Base-by-base conservation (phyloP, 441 rosid species). In the Monsonia emarginata region DNA sequence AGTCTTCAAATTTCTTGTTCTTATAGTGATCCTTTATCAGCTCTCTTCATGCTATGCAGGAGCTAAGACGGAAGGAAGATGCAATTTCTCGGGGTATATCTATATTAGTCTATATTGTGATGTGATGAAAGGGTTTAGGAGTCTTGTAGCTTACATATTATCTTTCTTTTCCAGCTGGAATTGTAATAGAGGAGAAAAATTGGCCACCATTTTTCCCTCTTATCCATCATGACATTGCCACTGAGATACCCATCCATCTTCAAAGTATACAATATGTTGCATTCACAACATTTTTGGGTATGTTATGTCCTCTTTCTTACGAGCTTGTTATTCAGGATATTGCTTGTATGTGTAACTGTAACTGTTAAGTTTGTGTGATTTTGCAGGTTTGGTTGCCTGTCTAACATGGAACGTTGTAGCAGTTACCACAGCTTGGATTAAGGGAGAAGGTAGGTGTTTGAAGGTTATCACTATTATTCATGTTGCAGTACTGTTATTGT, bases 371-470 rank as follows among this genome's bases (percentile, higher is more conserved):
- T 61, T 63, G 26, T 50, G 11, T 80, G 70, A 63, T 14, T 48
- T 66, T 48, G 10, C 88, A 95, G 99, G 98, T 30, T 78, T 95
- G 80, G 30, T 84, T 75, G 65, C 68, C 13, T 91, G 98, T 75
- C 95, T 95, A 44, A 66, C 81, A 65, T 95, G 99, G 99, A 95
- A 95, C 76, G 63, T 95, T 72, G 78, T 95, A 63, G 99, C 99
- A 27, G 85, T 86, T 64, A 88, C 99, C 27, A 72, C 82, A 63
- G 94, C 92, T 72, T 91, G 98, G 99, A 82, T 88, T 72, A 88
- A 85, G 63, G 99, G 96, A 69, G 97, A 84, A 88, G 98, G 99
- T 93, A 69, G 54, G 74, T 62, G 14, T 48, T 69, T 50, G 40
- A 63, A 56, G 38, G 16, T 62, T 31, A 6, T 22, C 10, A 65